These are phyloP conservation scores for Magnaporthiopsis poae DNA, from an alignment of 2,329 filamentous ascomycete genomes.

Conservation along the genomic window DNA sequence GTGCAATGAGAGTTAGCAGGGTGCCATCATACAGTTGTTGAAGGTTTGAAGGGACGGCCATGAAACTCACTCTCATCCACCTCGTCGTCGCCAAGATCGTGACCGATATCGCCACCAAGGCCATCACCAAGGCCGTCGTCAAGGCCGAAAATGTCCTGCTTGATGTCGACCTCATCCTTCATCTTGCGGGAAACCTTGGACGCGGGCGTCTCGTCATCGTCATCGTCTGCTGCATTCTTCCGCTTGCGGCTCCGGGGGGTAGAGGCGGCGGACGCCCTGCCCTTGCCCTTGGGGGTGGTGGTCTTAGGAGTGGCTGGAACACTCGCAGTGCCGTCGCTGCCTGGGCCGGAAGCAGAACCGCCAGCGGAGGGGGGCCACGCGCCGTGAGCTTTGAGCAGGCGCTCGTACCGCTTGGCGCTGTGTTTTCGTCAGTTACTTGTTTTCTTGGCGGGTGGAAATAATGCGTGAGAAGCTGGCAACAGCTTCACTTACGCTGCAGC, in stretches of 20 bases:
- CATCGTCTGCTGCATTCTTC: not conserved
- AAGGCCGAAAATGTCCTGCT: not conserved
- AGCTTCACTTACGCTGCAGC: slow-evolving; percentile 56
- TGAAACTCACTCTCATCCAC: not conserved
- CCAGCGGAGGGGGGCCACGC: slow-evolving; percentile 11
- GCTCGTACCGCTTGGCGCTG: slow-evolving; percentile 59
- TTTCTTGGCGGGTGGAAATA: not conserved
- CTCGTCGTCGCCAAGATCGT: not conserved
- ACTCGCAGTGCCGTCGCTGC: not conserved
- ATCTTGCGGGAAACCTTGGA: not conserved
- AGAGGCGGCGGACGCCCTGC: not conserved
- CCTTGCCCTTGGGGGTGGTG: slow-evolving; percentile 3
- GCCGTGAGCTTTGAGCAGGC: slow-evolving; percentile 28
- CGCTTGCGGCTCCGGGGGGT: slow-evolving; percentile 1
- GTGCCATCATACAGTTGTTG: not conserved
- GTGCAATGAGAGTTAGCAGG: not conserved
- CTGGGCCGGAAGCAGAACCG: too few relatives aligned
- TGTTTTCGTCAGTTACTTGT: not conserved
- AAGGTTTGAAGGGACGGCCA: not conserved
- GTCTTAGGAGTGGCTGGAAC: not conserved
- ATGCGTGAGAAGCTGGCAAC: not conserved
- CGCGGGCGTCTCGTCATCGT: not conserved
- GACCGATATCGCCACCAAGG: not conserved
- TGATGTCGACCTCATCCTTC: not conserved
- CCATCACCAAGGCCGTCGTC: too few relatives aligned